Evolutionary conservation across 176 grass and related monocot species (phyloP).

Genomic region (Hordeum vulgare): MorexV3_pseudomolecules_assembly NC_058524.1:189962328-189962827

Average conservation of each 20-base stretch:
- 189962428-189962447: neutral
- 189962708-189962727: neutral
- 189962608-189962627: neutral
- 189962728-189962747: neutral
- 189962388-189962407: neutral
- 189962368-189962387: neutral
- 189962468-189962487: constrained; percentile 6
- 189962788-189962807: constrained; percentile 58
- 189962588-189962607: neutral
- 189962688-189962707: neutral
- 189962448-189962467: neutral
- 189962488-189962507: neutral
- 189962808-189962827: constrained; percentile 56
- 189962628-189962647: neutral
- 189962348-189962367: neutral
- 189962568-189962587: neutral
- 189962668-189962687: neutral
- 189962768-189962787: constrained; percentile 45
- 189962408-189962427: neutral
- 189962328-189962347: neutral
- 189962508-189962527: neutral
- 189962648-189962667: neutral
- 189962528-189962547: neutral
- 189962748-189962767: constrained; percentile 19
- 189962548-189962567: neutral